Base-by-base conservation (phyloP, 2,329 filamentous ascomycete species). In the Bipolaris cookei region DNA sequence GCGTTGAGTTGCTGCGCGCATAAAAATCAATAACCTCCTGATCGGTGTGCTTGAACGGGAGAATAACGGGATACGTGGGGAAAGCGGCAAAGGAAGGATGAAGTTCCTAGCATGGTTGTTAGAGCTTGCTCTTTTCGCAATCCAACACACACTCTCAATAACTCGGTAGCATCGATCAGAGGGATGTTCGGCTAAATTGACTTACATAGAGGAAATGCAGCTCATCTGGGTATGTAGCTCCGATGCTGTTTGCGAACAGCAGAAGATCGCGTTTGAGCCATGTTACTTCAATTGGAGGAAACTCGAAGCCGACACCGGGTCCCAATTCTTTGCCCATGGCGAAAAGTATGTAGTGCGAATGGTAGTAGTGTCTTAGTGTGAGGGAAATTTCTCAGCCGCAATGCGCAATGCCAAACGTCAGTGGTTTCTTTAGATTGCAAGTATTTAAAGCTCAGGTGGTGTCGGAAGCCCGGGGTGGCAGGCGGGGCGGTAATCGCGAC, bases 231-330 rank as follows among this genome's bases (percentile, higher is more conserved):
- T 73, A 72, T 11, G 86, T 94, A 73, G 84, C 88, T 54, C 93
- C 93, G 75, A 97, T 94, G 79, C 89, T 94, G 78, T 90, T 89
- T 67, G 93, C 92, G 77, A 97, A 97, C 60, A 98, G 87, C 60
- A 97, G 83, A 34, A 88, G 86, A 82, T 97, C 93, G 65, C 93
- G 87, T 84, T 93, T 92, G 69, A 91, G 78, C 93, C 92, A 97
- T 68, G 88, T 85, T 10, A 96, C 91, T 72, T 89, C 85, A 71
- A 86, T 81, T 45, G 85, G 78, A 56, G 91, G 91, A 76, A 90
- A 96, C 78, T 95, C 86, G 78, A 93, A 92, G 70, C 92, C 91
- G 73, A 80, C 83, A 67, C 85, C 85, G 45, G 84, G 84, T 52
- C 74, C 71, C 45, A 64, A 54, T 63, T 71, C 63, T 46, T 68